Base-by-base conservation (phyloP, 148 eudicot species). In the Fallopia convolvulus region DNA sequence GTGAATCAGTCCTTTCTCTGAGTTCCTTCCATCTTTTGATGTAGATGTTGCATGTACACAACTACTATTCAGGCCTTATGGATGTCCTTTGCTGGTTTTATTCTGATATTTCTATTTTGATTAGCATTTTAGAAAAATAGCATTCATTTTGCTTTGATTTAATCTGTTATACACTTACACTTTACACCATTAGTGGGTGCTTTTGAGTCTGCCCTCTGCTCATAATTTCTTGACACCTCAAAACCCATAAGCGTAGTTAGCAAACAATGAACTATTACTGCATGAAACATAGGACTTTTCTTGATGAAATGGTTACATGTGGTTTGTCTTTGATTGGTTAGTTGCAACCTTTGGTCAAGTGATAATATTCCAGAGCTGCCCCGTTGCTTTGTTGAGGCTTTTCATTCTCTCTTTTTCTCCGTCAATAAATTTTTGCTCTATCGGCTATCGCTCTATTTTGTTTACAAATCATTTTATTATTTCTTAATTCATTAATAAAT, bases 1-100 rank as follows among this genome's bases (percentile, higher is more conserved):
- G 99, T 91, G 78, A 85, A 55, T 48, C 23, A 8, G 48, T 33
- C 63, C n/a, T 74, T 55, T 75, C 41, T 30, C 26, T 32, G 26
- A 12, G 21, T 15, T 55, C 6, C 53, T 20, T 72, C 20, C 46
- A 39, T 68, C 72, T 15, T 68, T 68, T 20, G 1, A 17, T 48
- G 47, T 75, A 33, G 2, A 49, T 46, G 20, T 52, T 48, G 15
- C 36, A 47, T 75, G 20, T 11, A 13, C 12, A 50, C 48, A 21
- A 36, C 30, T 3, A 23, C 30, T 1, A 2, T 26, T 63, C 18
- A 63, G 13, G 39, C 70, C 70, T 63, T 76, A 44, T 56, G 21
- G 36, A 32, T 20, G 23, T 50, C 52, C 32, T 63, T 33, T 60
- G 46, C 58, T 58, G 13, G 40, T 48, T 74, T 20, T 23, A 36